phyloP scores from a whole-genome alignment of 2,329 filamentous ascomycete species.

The Penicillium sp. region DNA sequence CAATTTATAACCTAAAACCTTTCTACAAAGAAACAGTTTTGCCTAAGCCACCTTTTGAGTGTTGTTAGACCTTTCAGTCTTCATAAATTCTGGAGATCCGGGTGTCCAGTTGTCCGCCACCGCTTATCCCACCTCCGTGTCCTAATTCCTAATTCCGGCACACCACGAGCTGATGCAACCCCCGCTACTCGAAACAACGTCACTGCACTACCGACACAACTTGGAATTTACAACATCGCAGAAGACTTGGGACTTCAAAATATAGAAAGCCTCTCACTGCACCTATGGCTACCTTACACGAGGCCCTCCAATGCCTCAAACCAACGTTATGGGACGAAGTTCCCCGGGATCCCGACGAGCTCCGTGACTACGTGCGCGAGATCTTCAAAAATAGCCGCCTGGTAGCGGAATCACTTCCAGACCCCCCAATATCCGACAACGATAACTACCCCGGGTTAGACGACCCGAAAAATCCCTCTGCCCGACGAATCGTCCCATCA shows the following conservation, averaged over 20 bases:
- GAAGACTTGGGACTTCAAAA: not conserved
- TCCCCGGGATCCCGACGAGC: conserved; percentile 48
- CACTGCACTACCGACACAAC: not conserved
- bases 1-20: not conserved
- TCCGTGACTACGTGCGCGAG: conserved; percentile 55
- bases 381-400: conserved; percentile 68
- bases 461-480: conserved; percentile 28
- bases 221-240: not conserved
- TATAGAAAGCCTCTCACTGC: not conserved
- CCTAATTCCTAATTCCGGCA: not conserved
- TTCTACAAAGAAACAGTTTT: not conserved
- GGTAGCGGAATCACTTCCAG: conserved; percentile 74
- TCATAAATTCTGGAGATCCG: not conserved
- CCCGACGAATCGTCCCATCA: conserved; percentile 55
- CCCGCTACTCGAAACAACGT: not conserved
- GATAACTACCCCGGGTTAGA: conserved; percentile 38
- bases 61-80: not conserved
- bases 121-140: not conserved
- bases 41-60: not conserved
- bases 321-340: conserved; percentile 56
- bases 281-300: conserved; percentile 59
- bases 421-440: conserved; percentile 42
- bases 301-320: conserved; percentile 58
- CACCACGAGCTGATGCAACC: not conserved
- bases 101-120: not conserved